These are phyloP conservation scores for Phytophthora pinifolia DNA, from an alignment of 352 stramenopile species.

Conservation along the genomic window DNA sequence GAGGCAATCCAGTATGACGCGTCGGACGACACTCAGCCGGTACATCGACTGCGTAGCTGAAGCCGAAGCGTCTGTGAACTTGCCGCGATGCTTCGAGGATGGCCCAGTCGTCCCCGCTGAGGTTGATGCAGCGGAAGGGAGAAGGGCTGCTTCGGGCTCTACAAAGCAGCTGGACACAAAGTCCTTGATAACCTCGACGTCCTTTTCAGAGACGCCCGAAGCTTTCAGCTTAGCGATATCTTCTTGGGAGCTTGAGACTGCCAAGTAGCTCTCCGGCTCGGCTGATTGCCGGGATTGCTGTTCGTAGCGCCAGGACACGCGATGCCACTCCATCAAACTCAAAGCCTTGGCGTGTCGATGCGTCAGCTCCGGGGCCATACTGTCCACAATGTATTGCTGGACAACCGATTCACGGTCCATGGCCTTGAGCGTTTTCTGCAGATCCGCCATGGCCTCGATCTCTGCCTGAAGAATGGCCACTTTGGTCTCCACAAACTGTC, in stretches of 20 bases:
- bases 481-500: slow-evolving; percentile 86
- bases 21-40: slow-evolving; percentile 66
- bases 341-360: slow-evolving; percentile 78
- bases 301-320: slow-evolving; percentile 62
- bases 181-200: slow-evolving; percentile 86
- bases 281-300: slow-evolving; percentile 33
- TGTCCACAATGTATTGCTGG: slow-evolving; percentile 85
- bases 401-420: slow-evolving; percentile 86
- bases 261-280: slow-evolving; percentile 56
- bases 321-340: slow-evolving; percentile 81
- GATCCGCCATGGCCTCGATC: slow-evolving; percentile 69
- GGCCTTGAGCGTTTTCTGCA: slow-evolving; percentile 64
- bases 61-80: slow-evolving; percentile 62
- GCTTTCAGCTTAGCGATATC: slow-evolving; percentile 59
- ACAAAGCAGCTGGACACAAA: slow-evolving; percentile 85
- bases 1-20: slow-evolving; percentile 59
- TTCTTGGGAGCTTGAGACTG: slow-evolving; percentile 33
- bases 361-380: slow-evolving; percentile 79
- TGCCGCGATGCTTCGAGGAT: slow-evolving; percentile 55
- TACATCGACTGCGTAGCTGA: slow-evolving; percentile 56
- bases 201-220: slow-evolving; percentile 57
- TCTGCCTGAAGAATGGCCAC: slow-evolving; percentile 79
- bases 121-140: slow-evolving; percentile 16
- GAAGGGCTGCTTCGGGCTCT: slow-evolving; percentile 53
- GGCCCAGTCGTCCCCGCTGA: slow-evolving; percentile 14